Percentiles rank a stretch among this genome's conserved stretches.
These are phyloP conservation scores for Vanrija humicola DNA, from an alignment of 1,284 basidiomycete species.

Conservation along the genomic window DNA sequence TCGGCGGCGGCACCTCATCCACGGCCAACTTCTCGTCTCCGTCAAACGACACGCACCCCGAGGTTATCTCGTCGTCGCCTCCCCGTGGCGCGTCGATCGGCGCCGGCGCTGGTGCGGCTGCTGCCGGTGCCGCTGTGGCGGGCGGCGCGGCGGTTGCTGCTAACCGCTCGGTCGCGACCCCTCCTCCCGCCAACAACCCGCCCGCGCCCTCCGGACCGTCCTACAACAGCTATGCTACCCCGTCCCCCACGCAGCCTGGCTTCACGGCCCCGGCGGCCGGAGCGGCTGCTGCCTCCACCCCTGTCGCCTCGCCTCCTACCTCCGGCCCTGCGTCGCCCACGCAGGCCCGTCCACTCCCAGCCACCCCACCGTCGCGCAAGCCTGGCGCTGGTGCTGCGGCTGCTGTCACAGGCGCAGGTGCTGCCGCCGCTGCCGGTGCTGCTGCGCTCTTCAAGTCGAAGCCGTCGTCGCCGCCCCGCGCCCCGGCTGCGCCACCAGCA, in stretches of 20 bases:
- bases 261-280: not conserved
- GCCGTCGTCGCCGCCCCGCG: not conserved
- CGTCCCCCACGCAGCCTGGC: not conserved
- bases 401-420: not conserved
- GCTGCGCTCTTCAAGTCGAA: not conserved
- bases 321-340: not conserved
- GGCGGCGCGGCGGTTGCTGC: conserved; percentile 2
- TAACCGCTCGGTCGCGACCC: not conserved
- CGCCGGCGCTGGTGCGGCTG: conserved; percentile 1
- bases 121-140: not conserved
- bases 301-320: not conserved
- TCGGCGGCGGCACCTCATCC: no score
- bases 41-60: no score
- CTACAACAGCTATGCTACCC: not conserved
- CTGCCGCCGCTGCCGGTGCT: not conserved
- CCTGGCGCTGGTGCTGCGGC: not conserved
- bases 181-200: not conserved
- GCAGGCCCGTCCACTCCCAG: not conserved
- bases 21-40: no score
- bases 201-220: not conserved
- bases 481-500: not conserved
- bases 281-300: not conserved
- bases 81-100: not conserved
- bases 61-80: no score
- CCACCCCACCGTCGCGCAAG: not conserved